Percentiles rank a stretch among this genome's conserved stretches.
phyloP scores from a whole-genome alignment of 768 basidiomycete species.

The Boletellus emodensis region DNA sequence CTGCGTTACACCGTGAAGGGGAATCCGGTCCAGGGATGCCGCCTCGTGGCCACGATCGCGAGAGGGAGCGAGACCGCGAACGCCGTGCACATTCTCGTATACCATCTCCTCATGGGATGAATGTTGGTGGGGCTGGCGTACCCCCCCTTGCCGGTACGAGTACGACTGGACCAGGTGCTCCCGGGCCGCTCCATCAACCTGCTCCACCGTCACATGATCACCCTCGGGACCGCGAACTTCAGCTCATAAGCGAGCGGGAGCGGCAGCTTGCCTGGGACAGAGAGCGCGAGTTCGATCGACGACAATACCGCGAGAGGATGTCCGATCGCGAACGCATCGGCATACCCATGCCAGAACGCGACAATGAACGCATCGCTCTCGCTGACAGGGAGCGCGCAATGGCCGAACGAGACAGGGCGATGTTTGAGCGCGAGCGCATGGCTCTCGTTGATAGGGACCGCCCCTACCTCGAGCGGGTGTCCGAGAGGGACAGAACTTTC shows the following conservation, averaged over 20 bases:
- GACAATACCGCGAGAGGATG: conserved; percentile 27
- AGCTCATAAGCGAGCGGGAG: conserved; percentile 19
- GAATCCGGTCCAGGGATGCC: conserved; percentile 24
- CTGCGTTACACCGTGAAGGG: conserved; percentile 18
- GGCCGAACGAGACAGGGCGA: conserved; percentile 19
- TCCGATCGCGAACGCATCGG: conserved; percentile 22
- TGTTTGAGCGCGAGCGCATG: conserved; percentile 24
- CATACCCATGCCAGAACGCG: conserved; percentile 20
- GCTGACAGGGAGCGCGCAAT: conserved; percentile 23
- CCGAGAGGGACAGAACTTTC: conserved; percentile 20
- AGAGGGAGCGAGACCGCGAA: conserved; percentile 30
- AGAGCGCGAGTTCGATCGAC: conserved; percentile 24
- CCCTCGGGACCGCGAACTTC: conserved; percentile 23
- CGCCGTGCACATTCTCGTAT: conserved; percentile 26
- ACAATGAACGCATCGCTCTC: conserved; percentile 15
- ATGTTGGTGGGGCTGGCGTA: conserved; percentile 4
- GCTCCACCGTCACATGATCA: conserved; percentile 22
- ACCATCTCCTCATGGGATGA: conserved; percentile 22
- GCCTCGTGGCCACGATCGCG: conserved; percentile 25
- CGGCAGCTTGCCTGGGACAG: conserved; percentile 28
- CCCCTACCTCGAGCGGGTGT: conserved; percentile 15
- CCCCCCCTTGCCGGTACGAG: conserved; percentile 4
- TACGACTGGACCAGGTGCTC: conserved; percentile 18
- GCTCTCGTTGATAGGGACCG: conserved; percentile 20
- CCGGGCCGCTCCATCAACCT: conserved; percentile 15